Base-by-base conservation (phyloP, 2,329 filamentous ascomycete genomes). In the Aspergillus transmontanensis region DNA sequence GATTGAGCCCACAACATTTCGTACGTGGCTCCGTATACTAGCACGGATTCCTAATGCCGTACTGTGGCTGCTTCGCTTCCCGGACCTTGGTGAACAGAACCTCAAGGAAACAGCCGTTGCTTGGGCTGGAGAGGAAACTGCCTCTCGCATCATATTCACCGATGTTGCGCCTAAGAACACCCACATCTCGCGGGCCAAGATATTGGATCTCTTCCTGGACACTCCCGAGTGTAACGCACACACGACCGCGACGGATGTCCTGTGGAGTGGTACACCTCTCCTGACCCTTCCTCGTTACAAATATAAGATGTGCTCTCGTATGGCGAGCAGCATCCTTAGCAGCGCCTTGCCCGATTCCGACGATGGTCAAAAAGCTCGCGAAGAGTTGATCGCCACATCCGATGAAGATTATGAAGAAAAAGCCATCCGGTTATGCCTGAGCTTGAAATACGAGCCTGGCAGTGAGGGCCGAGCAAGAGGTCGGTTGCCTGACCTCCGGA, bases 291-390 rank as follows among this genome's bases (percentile, higher is more conserved):
- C 95, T 12, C 87, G 95, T 41, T 97, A 98, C 77, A 87, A 91
- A 57, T 97, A 97, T 80, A 99, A 99, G 79, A 99, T 99, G 95
- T 99, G 95, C 78, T 96, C 93, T 50, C 91, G 95, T 59, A 99
- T 99, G 91, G 95, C 94, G 7, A 94, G 95, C 7, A 97, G 93
- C 12, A 98, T 99, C 61, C 84, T 99, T 34, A 91, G 89, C 67
- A 95, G 95, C 19, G 95, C 95, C 0, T 81, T 99, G 4, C 95
- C 95, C 0, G 90, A 88, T 68, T 84, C 82, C 0, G 79, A 82
- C 1, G 87, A 88, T n/a, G 93, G 94, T 3, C 80, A 81, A 7
- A 82, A 81, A 62, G 91, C 90, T 0, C 90, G 90, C 0, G 76
- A 80, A 21, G 93, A 97, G 62, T 84, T 99, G 34, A 93, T 97